These are phyloP conservation scores for Aegilops speltoides DNA, from an alignment of 176 grass and related monocot species.

Conservation along the genomic window DNA sequence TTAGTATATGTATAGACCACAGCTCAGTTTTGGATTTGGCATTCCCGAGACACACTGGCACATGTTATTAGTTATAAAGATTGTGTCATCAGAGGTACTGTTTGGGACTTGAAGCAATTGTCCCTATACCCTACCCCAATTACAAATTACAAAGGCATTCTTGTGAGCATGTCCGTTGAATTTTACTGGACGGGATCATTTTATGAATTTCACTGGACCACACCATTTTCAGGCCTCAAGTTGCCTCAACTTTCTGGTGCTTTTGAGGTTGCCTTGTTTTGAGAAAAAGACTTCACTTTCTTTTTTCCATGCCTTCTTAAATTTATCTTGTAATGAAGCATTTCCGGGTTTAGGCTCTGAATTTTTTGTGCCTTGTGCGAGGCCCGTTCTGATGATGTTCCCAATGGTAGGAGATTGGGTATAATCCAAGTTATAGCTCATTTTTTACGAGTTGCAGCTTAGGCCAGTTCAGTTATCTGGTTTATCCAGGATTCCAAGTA, in stretches of 20 bases:
- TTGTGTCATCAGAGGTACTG: neutral
- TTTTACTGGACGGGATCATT: neutral
- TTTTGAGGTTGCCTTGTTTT: slow-evolving; percentile 4
- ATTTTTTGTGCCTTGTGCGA: neutral
- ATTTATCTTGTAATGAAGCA: neutral
- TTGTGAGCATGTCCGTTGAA: neutral
- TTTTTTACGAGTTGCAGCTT: neutral
- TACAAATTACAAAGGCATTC: neutral
- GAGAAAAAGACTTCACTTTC: neutral
- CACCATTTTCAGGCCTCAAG: neutral
- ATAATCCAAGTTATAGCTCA: neutral
- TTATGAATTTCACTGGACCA: neutral
- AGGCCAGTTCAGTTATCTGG: neutral
- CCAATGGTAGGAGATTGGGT: neutral
- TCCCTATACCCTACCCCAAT: neutral
- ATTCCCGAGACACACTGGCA: neutral
- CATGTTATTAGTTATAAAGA: slow-evolving; percentile 1
- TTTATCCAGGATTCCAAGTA: neutral
- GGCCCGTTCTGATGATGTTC: neutral
- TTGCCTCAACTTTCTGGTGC: neutral
- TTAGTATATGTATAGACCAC: too few relatives aligned
- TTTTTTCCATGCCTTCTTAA: neutral
- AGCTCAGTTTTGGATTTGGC: neutral
- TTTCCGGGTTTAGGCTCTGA: neutral
- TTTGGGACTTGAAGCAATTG: neutral